These are phyloP conservation scores for Pugionium dolabratum DNA, from an alignment of 345 rosid genomes.

Conservation along the genomic window DNA sequence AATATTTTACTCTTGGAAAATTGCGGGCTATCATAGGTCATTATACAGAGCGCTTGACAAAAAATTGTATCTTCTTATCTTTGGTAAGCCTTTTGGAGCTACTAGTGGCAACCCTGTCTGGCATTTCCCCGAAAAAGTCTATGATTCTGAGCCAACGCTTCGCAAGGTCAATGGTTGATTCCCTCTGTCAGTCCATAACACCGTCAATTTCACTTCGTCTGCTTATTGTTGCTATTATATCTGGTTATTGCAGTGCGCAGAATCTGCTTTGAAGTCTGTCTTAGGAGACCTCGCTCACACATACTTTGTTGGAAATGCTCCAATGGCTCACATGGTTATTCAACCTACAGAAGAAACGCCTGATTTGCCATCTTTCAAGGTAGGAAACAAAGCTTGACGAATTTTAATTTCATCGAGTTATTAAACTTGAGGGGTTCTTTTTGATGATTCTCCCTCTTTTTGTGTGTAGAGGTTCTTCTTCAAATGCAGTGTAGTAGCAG, in stretches of 20 bases:
- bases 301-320: constrained; percentile 95
- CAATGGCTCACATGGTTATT: constrained; percentile 82
- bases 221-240: background rate
- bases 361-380: constrained; percentile 61
- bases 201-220: background rate
- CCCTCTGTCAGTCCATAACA: constrained; percentile 9
- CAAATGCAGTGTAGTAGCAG: constrained; percentile 86
- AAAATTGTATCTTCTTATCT: constrained; percentile 79
- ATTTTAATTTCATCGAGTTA: background rate
- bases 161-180: constrained; percentile 43
- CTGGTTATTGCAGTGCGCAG: constrained; percentile 70
- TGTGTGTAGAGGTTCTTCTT: constrained; percentile 78
- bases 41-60: constrained; percentile 84
- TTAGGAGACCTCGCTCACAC: constrained; percentile 81
- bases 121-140: constrained; percentile 94
- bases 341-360: constrained; percentile 47
- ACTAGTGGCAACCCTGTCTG: constrained; percentile 64
- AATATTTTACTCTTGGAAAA: background rate
- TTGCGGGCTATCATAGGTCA: constrained; percentile 42
- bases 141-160: constrained; percentile 85
- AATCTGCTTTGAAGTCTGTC: constrained; percentile 75
- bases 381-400: constrained; percentile 23
- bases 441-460: too few relatives aligned
- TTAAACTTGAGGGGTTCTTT: too few relatives aligned
- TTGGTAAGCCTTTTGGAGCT: constrained; percentile 60